Conservation (phyloP, 2,329 filamentous ascomycete species). For the Periglandula ipomoeae region DNA sequence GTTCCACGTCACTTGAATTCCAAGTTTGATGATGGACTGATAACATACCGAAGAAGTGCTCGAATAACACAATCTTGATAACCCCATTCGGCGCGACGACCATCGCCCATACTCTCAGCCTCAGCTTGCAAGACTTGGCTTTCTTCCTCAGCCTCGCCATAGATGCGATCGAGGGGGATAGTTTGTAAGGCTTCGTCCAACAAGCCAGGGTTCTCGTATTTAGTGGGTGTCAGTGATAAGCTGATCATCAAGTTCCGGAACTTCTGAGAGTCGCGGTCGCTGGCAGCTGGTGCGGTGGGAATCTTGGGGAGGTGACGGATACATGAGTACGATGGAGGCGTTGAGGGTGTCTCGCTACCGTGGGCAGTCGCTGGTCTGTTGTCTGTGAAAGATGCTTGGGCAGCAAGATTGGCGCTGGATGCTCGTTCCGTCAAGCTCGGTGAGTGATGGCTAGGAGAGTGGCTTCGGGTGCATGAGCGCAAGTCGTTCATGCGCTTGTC, state of each 20-base stretch:
- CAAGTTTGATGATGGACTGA: neutral
- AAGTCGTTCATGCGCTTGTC: slow-evolving; percentile 82
- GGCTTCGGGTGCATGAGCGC: slow-evolving; percentile 40
- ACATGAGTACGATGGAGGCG: slow-evolving; percentile 39
- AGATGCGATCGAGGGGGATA: slow-evolving; percentile 84
- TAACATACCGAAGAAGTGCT: slow-evolving; percentile 66
- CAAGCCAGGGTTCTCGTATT: slow-evolving; percentile 93
- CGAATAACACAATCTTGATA: slow-evolving; percentile 96
- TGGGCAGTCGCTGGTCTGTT: slow-evolving; percentile 39
- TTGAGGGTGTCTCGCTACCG: slow-evolving; percentile 22
- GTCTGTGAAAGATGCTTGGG: slow-evolving; percentile 27
- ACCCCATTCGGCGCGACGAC: slow-evolving; percentile 78
- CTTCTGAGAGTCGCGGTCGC: slow-evolving; percentile 59
- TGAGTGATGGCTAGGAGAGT: slow-evolving; percentile 50
- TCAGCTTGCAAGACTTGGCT: slow-evolving; percentile 78
- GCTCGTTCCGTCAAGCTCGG: slow-evolving; percentile 42
- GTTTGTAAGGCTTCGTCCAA: slow-evolving; percentile 83
- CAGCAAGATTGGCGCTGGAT: slow-evolving; percentile 39
- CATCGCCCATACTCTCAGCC: slow-evolving; percentile 77
- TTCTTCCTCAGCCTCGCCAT: slow-evolving; percentile 90
- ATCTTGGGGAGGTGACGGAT: slow-evolving; percentile 43
- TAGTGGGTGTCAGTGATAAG: slow-evolving; percentile 77
- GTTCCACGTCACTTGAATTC: neutral
- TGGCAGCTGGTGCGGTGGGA: slow-evolving; percentile 61
- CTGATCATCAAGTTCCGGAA: slow-evolving; percentile 78